Base-by-base conservation (phyloP, 169 alveolate genomes). In the Cryptosporidium bovis region DNA sequence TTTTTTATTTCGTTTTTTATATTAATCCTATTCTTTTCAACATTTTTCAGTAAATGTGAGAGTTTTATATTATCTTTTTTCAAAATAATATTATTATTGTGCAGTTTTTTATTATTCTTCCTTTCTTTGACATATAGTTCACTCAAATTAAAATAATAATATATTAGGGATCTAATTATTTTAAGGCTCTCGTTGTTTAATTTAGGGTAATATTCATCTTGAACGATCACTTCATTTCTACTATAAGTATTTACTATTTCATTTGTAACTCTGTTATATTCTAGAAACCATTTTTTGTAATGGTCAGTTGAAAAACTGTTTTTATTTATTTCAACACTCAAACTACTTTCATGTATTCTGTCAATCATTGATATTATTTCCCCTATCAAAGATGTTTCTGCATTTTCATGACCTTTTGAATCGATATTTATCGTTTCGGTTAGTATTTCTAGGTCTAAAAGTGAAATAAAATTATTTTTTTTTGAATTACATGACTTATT, bases 381-480 rank as follows among this genome's bases (percentile, higher is more conserved):
- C 33, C 51, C 56, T 53, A 53, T 55, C 16, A 53, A 12, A 18
- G 55, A 13, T 51, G 5, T 40, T 16, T 29, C 44, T 40, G 48
- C 1, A 40, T 40, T 3, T 0, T 69, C 83, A 53, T 51, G 51
- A 13, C 44, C 20, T 40, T 66, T 66, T 13, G 55, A 69, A 53
- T 53, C 66, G 51, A 56, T 69, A 53, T 69, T 69, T 34, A 69
- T 69, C 20, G 83, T 69, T 53, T 69, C 83, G 2, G 83, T 69
- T 15, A 69, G 56, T 20, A 69, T 69, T 53, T 69, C 83, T 33
- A 69, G 20, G 15, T 69, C 67, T 53, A 69, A 55, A 5, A 69
- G 18, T 16, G 83, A 69, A 27, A 69, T 53, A n/a, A 27, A 7
- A 33, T 53, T 64, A 13, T 18, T 53, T 31, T n/a, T 33, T 13